These are phyloP conservation scores for Corchorus capsularis DNA, from an alignment of 345 rosid genomes.

Conservation along the genomic window DNA sequence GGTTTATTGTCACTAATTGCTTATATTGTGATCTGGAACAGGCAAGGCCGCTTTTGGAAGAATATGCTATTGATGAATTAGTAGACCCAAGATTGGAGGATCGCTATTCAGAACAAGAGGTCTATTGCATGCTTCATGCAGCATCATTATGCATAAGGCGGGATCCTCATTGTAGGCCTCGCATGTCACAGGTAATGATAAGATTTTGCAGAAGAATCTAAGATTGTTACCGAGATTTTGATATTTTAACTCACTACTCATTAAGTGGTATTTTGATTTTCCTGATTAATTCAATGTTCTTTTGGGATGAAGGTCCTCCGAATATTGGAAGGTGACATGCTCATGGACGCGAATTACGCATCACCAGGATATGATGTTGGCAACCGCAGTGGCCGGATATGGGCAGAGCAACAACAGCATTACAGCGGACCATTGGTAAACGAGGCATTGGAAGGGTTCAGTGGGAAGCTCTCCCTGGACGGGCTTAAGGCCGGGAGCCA, in stretches of 20 bases:
- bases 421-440: conserved; percentile 47
- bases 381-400: conserved; percentile 78
- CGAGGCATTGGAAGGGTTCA: conserved; percentile 61
- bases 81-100: conserved; percentile 69
- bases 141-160: conserved; percentile 86
- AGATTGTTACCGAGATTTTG: neutral
- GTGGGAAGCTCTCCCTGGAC: conserved; percentile 59
- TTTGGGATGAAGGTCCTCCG: conserved; percentile 72
- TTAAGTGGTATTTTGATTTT: neutral
- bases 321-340: conserved; percentile 89
- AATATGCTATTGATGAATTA: conserved; percentile 78
- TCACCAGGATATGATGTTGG: conserved; percentile 82
- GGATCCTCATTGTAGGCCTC: conserved; percentile 92
- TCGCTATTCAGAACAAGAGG: conserved; percentile 73
- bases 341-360: conserved; percentile 62
- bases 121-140: conserved; percentile 93
- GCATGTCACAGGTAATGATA: conserved; percentile 88
- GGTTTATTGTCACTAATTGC: neutral
- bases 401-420: conserved; percentile 55
- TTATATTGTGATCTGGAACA: conserved; percentile 29
- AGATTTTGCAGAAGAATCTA: neutral
- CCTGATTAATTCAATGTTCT: conserved; percentile 15
- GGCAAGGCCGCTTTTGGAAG: conserved; percentile 97
- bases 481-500: conserved; percentile 41
- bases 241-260: neutral